Evolutionary conservation across 2,329 filamentous ascomycete species (phyloP).

Genomic region (Berkeleyomyces basicola): DNA sequence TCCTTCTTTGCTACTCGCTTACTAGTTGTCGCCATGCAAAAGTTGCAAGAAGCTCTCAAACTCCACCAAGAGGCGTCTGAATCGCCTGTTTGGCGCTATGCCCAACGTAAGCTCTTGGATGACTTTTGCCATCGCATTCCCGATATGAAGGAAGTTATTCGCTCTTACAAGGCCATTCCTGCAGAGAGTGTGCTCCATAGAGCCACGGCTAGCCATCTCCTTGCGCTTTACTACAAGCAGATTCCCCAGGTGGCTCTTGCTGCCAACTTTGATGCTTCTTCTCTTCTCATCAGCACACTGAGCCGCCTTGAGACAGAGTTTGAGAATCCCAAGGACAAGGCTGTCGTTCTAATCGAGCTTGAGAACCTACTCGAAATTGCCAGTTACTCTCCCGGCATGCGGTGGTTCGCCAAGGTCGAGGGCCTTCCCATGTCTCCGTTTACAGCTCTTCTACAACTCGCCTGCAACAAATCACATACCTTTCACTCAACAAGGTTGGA

Average conservation of each 20-base stretch:
- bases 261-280: slow-evolving; percentile 77
- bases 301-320: slow-evolving; percentile 39
- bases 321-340: slow-evolving; percentile 31
- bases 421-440: slow-evolving; percentile 51
- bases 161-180: slow-evolving; percentile 51
- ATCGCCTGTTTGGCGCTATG: slow-evolving; percentile 48
- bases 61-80: slow-evolving; percentile 30
- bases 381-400: slow-evolving; percentile 64
- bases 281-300: slow-evolving; percentile 54
- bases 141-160: slow-evolving; percentile 63
- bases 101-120: slow-evolving; percentile 47
- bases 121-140: slow-evolving; percentile 69
- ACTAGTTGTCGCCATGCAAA: slow-evolving; percentile 61
- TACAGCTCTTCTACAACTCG: slow-evolving; percentile 44
- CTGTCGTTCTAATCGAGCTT: slow-evolving; percentile 53
- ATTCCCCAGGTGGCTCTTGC: slow-evolving; percentile 64
- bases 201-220: slow-evolving; percentile 59
- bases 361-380: slow-evolving; percentile 71
- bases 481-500: slow-evolving; percentile 11
- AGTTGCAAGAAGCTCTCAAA: slow-evolving; percentile 48
- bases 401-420: slow-evolving; percentile 70
- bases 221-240: slow-evolving; percentile 73
- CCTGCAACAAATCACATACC: slow-evolving; percentile 17
- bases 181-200: slow-evolving; percentile 57
- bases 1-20: slow-evolving; percentile 73